Conservation (phyloP, 176 grass and related monocot species). For the Eleusine coracana region DNA sequence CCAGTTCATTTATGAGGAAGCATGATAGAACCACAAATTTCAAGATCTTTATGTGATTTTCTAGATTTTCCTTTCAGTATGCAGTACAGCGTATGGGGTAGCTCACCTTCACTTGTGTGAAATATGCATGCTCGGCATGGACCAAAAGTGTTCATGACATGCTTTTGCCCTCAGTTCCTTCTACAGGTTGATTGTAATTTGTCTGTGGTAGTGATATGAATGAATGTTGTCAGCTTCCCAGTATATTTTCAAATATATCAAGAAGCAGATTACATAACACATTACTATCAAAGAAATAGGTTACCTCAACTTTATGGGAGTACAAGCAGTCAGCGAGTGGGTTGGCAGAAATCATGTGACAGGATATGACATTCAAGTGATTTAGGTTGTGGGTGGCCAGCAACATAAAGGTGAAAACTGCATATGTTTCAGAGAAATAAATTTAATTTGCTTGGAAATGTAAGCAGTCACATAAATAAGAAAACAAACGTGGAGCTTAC, state of each 20-base stretch:
- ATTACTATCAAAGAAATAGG: not conserved
- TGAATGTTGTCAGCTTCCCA: not conserved
- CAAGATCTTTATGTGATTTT: not conserved
- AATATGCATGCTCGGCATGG: not conserved
- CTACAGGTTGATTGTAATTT: not conserved
- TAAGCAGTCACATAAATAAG: not conserved
- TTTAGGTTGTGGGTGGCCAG: not conserved
- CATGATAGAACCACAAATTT: not conserved
- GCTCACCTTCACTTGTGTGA: not conserved
- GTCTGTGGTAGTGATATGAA: not conserved
- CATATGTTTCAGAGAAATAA: not conserved
- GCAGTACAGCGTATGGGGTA: not conserved
- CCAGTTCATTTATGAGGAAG: not conserved
- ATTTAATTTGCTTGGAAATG: conserved; percentile 15
- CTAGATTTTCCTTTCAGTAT: not conserved
- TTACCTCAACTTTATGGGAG: conserved; percentile 26
- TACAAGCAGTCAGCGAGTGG: not conserved
- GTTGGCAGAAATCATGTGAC: not conserved
- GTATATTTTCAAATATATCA: not conserved
- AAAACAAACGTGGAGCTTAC: not conserved
- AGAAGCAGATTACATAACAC: not conserved
- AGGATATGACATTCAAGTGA: not conserved
- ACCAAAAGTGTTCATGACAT: not conserved
- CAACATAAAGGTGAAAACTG: not conserved
- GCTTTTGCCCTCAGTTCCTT: not conserved